phyloP scores from a whole-genome alignment of 2,329 filamentous ascomycete genomes.

The Elsinoe batatas region DNA sequence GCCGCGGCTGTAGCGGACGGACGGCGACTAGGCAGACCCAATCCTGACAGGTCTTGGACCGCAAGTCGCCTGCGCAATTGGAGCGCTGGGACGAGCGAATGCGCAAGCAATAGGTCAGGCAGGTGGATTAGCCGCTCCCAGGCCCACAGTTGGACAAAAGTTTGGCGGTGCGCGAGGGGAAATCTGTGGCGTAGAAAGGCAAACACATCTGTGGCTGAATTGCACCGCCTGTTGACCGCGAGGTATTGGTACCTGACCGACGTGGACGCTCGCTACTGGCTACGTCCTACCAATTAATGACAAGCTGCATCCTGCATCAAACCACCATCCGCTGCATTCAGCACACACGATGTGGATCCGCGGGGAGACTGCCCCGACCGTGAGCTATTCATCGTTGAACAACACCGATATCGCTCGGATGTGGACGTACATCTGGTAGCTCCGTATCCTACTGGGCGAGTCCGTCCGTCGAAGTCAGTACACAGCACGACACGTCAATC shows the following conservation, averaged over 20 bases:
- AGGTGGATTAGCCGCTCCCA: background rate
- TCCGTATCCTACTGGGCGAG: no score
- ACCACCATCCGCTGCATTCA: background rate
- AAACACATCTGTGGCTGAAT: background rate
- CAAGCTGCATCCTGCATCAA: background rate
- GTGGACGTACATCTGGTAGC: background rate
- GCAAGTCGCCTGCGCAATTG: background rate
- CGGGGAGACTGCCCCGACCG: background rate
- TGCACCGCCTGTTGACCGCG: constrained; percentile 1
- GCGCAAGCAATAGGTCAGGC: background rate
- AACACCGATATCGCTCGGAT: background rate
- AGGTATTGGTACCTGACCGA: constrained; percentile 5
- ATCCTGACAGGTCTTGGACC: background rate
- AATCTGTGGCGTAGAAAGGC: background rate
- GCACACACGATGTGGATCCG: background rate
- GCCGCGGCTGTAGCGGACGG: background rate
- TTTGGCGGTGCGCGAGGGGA: background rate
- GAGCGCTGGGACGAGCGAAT: background rate
- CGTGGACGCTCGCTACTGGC: background rate
- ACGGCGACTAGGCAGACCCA: background rate
- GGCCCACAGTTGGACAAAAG: background rate
- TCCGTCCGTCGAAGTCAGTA: no score
- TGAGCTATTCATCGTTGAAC: background rate
- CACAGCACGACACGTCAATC: no score
- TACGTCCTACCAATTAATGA: background rate